A percentile compares a stretch with the other conserved stretches of the same genome.
phyloP scores from a whole-genome alignment of 2,329 filamentous ascomycete species.

The Gremmenia infestans region DNA sequence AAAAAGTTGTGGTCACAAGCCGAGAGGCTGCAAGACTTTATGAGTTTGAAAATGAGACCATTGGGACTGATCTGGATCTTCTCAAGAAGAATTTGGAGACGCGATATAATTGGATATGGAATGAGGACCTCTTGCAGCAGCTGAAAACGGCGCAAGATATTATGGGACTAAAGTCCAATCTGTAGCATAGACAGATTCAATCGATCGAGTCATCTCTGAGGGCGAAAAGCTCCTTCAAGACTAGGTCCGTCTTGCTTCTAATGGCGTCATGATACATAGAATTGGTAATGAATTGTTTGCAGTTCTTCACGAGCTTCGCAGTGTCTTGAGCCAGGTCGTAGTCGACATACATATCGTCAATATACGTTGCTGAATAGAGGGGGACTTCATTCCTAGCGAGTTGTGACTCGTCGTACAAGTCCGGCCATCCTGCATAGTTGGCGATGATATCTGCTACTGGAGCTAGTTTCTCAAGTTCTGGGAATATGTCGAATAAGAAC shows the following conservation, averaged over 20 bases:
- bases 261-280: slow-evolving; percentile 82
- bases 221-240: slow-evolving; percentile 70
- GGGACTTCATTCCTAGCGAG: slow-evolving; percentile 75
- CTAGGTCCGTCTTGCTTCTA: slow-evolving; percentile 66
- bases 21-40: slow-evolving; percentile 33
- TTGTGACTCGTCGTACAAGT: slow-evolving; percentile 70
- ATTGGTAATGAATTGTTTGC: slow-evolving; percentile 82
- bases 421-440: slow-evolving; percentile 62
- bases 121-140: slow-evolving; percentile 31
- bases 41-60: slow-evolving; percentile 38
- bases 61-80: slow-evolving; percentile 33
- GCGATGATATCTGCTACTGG: slow-evolving; percentile 69
- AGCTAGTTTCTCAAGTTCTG: slow-evolving; percentile 66
- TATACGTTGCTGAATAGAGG: slow-evolving; percentile 76
- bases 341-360: slow-evolving; percentile 93
- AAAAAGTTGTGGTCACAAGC: slow-evolving; percentile 29
- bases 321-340: slow-evolving; percentile 69
- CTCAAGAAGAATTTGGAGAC: slow-evolving; percentile 34
- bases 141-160: slow-evolving; percentile 36
- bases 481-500: slow-evolving; percentile 76
- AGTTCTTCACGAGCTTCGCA: slow-evolving; percentile 66
- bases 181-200: slow-evolving; percentile 29
- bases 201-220: slow-evolving; percentile 66
- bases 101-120: slow-evolving; percentile 36
- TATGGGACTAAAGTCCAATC: slow-evolving; percentile 19